phyloP scores from a whole-genome alignment of 768 basidiomycete species.

The Russula sp. region DNA sequence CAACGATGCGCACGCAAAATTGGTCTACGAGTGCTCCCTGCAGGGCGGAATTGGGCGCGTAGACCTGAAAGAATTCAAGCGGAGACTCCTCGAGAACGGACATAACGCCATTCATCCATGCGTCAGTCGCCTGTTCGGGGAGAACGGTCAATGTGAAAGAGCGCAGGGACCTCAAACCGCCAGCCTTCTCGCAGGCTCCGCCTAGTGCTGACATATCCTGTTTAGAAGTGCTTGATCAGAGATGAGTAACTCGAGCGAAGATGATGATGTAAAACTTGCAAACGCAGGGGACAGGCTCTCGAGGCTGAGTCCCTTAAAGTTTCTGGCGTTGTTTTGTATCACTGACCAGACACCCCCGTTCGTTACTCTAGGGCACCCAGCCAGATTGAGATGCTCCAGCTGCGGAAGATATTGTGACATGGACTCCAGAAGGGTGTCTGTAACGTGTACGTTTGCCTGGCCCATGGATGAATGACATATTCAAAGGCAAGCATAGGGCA shows the following conservation, averaged over 20 bases:
- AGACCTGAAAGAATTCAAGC: slow-evolving; percentile 58
- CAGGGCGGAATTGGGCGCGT: slow-evolving; percentile 41
- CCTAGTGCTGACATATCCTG: slow-evolving; percentile 53
- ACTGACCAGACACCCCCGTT: slow-evolving; percentile 52
- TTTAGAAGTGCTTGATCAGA: neutral
- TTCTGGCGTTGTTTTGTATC: slow-evolving; percentile 38
- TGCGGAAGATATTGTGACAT: slow-evolving; percentile 45
- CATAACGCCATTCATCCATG: slow-evolving; percentile 43
- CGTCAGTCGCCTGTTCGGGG: slow-evolving; percentile 24
- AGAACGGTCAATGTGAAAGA: slow-evolving; percentile 56
- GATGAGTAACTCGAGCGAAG: neutral
- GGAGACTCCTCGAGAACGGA: slow-evolving; percentile 44
- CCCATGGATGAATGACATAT: neutral
- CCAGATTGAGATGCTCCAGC: slow-evolving; percentile 53
- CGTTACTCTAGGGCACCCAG: slow-evolving; percentile 66
- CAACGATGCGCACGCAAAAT: slow-evolving; percentile 49
- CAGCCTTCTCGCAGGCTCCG: slow-evolving; percentile 31
- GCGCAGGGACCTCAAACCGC: slow-evolving; percentile 40
- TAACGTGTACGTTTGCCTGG: slow-evolving; percentile 53
- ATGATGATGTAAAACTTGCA: slow-evolving; percentile 36
- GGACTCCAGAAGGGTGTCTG: slow-evolving; percentile 46
- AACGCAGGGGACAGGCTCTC: slow-evolving; percentile 59
- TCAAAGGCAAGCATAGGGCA: neutral
- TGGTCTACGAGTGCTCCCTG: slow-evolving; percentile 37
- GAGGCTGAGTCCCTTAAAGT: slow-evolving; percentile 50